Conservation (phyloP, 768 basidiomycete species). For the Royoungia palumana region DNA sequence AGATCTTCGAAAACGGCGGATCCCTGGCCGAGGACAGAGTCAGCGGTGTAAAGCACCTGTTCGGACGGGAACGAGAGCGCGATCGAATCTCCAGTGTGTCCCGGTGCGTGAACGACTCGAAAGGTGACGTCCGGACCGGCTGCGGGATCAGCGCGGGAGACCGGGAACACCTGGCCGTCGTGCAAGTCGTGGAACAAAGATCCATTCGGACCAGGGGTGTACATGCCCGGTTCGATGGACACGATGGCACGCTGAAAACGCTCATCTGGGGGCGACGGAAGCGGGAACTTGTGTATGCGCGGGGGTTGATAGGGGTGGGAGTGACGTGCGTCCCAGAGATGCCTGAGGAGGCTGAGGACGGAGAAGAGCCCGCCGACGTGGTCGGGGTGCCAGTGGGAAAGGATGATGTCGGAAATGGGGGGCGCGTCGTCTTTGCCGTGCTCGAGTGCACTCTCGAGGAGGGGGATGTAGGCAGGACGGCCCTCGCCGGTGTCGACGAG, state of each 20-base stretch:
- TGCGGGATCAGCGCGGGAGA: conserved; percentile 18
- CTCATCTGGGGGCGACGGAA: conserved; percentile 30
- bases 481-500: conserved; percentile 87
- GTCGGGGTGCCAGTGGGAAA: conserved; percentile 90
- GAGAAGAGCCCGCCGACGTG: conserved; percentile 75
- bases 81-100: conserved; percentile 87
- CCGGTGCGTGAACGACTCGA: conserved; percentile 78
- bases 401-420: conserved; percentile 81
- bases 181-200: conserved; percentile 53
- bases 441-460: conserved; percentile 60
- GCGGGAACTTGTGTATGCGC: conserved; percentile 70
- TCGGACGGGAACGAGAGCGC: conserved; percentile 68
- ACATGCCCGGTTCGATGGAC: conserved; percentile 40
- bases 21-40: conserved; percentile 88
- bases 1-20: conserved; percentile 89
- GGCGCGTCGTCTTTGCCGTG: conserved; percentile 31
- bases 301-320: conserved; percentile 57
- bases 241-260: conserved; percentile 36
- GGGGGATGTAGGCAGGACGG: conserved; percentile 57
- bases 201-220: conserved; percentile 42
- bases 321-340: conserved; percentile 57
- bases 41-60: conserved; percentile 80
- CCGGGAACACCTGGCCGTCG: conserved; percentile 50
- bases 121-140: conserved; percentile 32
- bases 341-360: conserved; percentile 63